A percentile compares a stretch with the other conserved stretches of the same genome.
Evolutionary conservation across 2,329 filamentous ascomycete species (phyloP).

Genomic region (Monosporascus cannonballus): DNA sequence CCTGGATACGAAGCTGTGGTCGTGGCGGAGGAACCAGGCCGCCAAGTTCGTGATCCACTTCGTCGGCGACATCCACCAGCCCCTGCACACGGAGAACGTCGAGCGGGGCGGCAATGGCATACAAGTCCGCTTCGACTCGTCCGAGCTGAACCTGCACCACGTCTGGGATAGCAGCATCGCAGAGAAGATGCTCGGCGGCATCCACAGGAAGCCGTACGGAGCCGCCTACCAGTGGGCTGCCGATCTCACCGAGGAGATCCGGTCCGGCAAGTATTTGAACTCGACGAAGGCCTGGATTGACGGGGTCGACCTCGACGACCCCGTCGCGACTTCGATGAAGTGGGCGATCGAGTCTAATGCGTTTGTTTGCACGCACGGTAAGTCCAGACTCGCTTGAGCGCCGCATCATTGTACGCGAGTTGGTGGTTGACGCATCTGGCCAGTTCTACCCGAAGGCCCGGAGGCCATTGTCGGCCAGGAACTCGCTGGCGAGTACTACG

Average conservation of each 20-base stretch:
- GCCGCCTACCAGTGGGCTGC: slow-evolving; percentile 51
- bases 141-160: slow-evolving; percentile 59
- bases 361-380: slow-evolving; percentile 56
- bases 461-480: slow-evolving; percentile 53
- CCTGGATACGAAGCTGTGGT: slow-evolving; percentile 37
- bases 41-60: slow-evolving; percentile 65
- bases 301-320: slow-evolving; percentile 48
- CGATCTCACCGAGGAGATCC: slow-evolving; percentile 49
- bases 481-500: slow-evolving; percentile 57
- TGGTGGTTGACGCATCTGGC: no score
- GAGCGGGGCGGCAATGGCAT: slow-evolving; percentile 64
- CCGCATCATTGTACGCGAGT: slow-evolving; percentile 1
- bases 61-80: slow-evolving; percentile 64
- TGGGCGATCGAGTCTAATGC: slow-evolving; percentile 62
- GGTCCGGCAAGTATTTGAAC: slow-evolving; percentile 46
- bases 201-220: slow-evolving; percentile 40
- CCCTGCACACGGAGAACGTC: slow-evolving; percentile 59
- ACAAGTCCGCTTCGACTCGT: slow-evolving; percentile 53
- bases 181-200: slow-evolving; percentile 56
- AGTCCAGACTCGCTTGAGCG: slow-evolving; percentile 18
- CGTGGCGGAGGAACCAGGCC: slow-evolving; percentile 47
- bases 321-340: slow-evolving; percentile 47
- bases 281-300: slow-evolving; percentile 49
- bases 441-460: slow-evolving; percentile 57
- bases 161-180: slow-evolving; percentile 69